phyloP scores from a whole-genome alignment of 73 alveolate genomes.

The Effrenium voratum region DNA sequence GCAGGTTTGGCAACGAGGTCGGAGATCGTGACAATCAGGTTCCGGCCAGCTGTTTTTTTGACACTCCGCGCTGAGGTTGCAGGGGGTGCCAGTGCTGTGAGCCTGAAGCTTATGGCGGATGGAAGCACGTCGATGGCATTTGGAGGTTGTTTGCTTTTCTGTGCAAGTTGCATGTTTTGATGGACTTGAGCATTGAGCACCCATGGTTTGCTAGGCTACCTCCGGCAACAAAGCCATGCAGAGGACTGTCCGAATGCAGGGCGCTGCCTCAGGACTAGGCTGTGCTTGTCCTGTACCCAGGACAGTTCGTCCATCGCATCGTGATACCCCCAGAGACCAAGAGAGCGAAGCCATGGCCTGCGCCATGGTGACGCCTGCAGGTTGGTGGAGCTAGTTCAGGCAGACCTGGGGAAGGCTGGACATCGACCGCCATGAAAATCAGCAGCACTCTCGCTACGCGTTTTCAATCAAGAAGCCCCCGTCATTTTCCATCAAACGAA shows the following conservation, averaged over 20 bases:
- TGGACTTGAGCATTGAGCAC: background rate
- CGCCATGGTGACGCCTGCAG: background rate
- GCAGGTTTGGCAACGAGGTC: background rate
- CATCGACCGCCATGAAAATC: background rate
- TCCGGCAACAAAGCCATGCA: constrained; percentile 29
- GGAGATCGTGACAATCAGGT: background rate
- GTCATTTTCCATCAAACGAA: background rate
- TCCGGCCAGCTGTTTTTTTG: background rate
- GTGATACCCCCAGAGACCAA: background rate
- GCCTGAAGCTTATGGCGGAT: background rate
- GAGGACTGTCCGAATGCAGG: background rate
- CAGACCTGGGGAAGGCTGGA: constrained; percentile 9
- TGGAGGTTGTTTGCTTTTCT: background rate
- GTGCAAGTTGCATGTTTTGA: background rate
- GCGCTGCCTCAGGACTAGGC: background rate
- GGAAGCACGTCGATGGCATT: background rate
- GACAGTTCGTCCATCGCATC: constrained; percentile 35
- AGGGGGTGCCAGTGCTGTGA: background rate
- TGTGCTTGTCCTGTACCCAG: background rate
- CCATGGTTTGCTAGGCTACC: background rate
- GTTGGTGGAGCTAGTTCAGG: constrained; percentile 50
- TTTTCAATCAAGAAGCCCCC: background rate
- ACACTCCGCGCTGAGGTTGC: background rate
- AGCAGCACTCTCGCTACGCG: background rate
- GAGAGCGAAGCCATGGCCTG: background rate